Base-by-base conservation (phyloP, 2,329 filamentous ascomycete species). In the Diaporthe sp. region DNA sequence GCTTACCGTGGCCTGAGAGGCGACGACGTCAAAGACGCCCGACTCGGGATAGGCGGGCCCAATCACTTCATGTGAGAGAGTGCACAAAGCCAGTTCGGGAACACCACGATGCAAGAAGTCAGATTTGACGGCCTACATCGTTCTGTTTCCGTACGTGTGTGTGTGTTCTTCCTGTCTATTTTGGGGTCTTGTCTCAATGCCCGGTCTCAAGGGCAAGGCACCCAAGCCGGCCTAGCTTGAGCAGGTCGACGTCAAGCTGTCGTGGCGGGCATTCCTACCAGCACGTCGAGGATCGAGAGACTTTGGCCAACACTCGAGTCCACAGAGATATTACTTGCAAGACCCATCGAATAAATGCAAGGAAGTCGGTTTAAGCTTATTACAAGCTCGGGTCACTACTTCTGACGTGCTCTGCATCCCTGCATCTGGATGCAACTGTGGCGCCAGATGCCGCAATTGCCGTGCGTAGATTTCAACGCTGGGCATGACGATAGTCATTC, bases 1-100 rank as follows among this genome's bases (percentile, higher is more conserved):
- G 76, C 76, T 70, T 77, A 77, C 76, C 68, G 76, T 77, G 76
- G 74, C 76, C 76, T 77, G 28, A 57, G 44, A 53, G 73, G 65
- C 65, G 65, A 70, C 65, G 34, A 70, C 65, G 65, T 55, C 65
- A 55, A 70, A 20, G 49, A 25, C 47, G 49, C 49, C 65, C 49
- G 65, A 31, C 49, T 55, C 49, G 49, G 65, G 13, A 42, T 55
- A 70, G 47, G 65, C 37, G 10, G 15, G n/a, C 65, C 13, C 22
- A 10, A 10, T 25, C 10, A 28, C 28, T 31, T 39, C 9, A 13
- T 12, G 31, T 28, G 12, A 42, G 22, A 53, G 13, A 22, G 44
- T 34, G 20, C 47, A 42, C 47, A 68, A 42, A 53, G 31, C 25
- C 65, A 51, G 61, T 22, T 10, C 61, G 5, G 42, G n/a, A 49